Evolutionary conservation across 768 basidiomycete species (phyloP), one percentile per base, ranked within the genome.

Genomic region (Macrolepiota dolichaula): DNA sequence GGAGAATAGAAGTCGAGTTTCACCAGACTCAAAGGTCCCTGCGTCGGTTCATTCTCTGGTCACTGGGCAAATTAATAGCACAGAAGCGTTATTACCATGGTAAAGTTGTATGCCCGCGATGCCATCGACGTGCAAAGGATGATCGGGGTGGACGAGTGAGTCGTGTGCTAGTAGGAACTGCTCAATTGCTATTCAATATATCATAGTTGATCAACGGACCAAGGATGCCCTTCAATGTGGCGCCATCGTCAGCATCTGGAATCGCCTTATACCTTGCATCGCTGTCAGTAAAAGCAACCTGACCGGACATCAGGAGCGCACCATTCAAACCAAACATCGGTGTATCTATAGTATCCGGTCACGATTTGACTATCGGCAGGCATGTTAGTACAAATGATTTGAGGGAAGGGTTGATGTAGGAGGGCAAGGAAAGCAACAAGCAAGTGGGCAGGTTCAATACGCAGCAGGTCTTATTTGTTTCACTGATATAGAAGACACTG

Each of bases 251-350:
- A n/a, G 73, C 76, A 69, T 84, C 77, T n/a, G 83, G 81, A 12
- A 89, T 73, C 0, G 74, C 79, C 57, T 79, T 72, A 52, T 80
- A 72, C 90, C 91, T 92, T 64, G 49, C 51, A 52, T 37, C 19
- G 22, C 25, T 4, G 27, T 65, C n/a, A 62, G 59, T n/a, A 59
- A n/a, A 58, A 47, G 42, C 36, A 19, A 37, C 24, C 35, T 25
- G 25, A 27, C 15, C 7, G 59, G 53, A 24, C 6, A 54, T 9
- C 3, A 11, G 38, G 44, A 27, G 25, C 35, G 29, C 67, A 88
- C 91, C 88, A 92, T 70, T 92, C 87, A 59, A 86, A 93, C 82
- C 85, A 88, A 55, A 94, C 87, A 72, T 95, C 92, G 0, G 91
- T 91, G 70, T 89, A 94, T 55, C 93, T 78, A 70, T 92, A 93